Evolutionary conservation across 495 filamentous ascomycete species (phyloP), one percentile per base, ranked within the genome.

Genomic region (Hypoxylon crocopeplum): DNA sequence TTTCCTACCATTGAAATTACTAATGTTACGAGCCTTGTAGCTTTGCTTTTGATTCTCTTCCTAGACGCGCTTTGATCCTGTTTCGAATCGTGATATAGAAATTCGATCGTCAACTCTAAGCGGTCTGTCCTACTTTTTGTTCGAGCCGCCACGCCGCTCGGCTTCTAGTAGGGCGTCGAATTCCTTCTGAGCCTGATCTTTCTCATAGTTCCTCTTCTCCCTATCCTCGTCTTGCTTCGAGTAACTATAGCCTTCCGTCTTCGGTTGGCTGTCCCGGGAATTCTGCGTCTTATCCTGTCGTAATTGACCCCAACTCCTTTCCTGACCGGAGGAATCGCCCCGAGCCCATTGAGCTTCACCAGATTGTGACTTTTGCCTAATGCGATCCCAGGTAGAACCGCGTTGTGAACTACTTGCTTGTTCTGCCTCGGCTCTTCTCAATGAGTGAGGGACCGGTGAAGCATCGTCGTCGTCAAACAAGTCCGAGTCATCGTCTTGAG

Each of bases 181-280:
- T 36, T 80, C 74, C 47, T 66, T 74, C 48, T 80, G 77, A 10
- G 75, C 77, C 40, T 76, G 70, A 19, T 73, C 70, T 56, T 67
- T 76, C 34, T 72, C 75, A 30, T 67, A 66, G 7, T 66, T 67
- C 39, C 59, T 75, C 24, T 20, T 44, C 47, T 69, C 68, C 37
- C 33, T 61, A 0, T 77, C 68, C 39, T 71, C 65, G 4, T 77
- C 76, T 12, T 56, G 25, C 25, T 56, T 25, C 1, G 67, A 60
- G 36, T 74, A 78, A 11, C 71, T 50, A 36, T 75, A 78, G 1
- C 63, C 62, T 19, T 75, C 69, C 10, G 64, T 40, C 22, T 40
- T 59, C 33, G 53, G 61, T 15, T 56, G 41, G 13, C 21, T 17
- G 13, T 67, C 56, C 11, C 17, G 30, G 7, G 47, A 11, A 17